These are phyloP conservation scores for Cetradonia linearis DNA, from an alignment of 495 filamentous ascomycete species.

Conservation along the genomic window DNA sequence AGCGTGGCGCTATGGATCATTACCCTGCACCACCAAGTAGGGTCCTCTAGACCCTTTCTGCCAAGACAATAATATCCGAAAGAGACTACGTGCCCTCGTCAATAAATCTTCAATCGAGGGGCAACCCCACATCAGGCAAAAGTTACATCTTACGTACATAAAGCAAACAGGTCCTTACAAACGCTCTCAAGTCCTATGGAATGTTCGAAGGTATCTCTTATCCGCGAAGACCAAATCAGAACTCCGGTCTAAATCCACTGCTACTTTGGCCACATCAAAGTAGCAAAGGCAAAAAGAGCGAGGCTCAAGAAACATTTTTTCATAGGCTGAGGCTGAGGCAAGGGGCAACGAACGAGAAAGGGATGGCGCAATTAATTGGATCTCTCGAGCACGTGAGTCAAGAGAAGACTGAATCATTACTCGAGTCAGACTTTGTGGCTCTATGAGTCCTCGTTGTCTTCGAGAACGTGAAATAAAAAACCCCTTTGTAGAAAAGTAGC, in stretches of 20 bases:
- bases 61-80: background rate
- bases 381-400: conserved; percentile 17
- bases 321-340: background rate
- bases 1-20: too few species aligned
- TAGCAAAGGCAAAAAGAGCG: background rate
- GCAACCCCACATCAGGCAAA: conserved; percentile 5
- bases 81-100: background rate
- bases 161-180: background rate
- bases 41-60: background rate
- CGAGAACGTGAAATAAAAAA: background rate
- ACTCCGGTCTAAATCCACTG: background rate
- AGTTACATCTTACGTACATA: background rate
- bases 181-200: background rate
- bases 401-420: background rate
- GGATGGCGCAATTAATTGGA: background rate
- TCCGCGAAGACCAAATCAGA: background rate
- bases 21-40: too few species aligned
- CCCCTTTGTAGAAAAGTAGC: background rate
- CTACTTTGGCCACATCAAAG: background rate
- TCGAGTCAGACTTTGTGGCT: background rate
- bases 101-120: conserved; percentile 4
- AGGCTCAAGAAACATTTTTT: conserved; percentile 1
- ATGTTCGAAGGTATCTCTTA: too few species aligned
- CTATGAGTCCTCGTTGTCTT: conserved; percentile 1
- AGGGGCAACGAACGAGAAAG: conserved; percentile 4